Evolutionary conservation across 768 basidiomycete species (phyloP), one percentile per base, ranked within the genome.

Genomic region (Suillus subalutaceus): DNA sequence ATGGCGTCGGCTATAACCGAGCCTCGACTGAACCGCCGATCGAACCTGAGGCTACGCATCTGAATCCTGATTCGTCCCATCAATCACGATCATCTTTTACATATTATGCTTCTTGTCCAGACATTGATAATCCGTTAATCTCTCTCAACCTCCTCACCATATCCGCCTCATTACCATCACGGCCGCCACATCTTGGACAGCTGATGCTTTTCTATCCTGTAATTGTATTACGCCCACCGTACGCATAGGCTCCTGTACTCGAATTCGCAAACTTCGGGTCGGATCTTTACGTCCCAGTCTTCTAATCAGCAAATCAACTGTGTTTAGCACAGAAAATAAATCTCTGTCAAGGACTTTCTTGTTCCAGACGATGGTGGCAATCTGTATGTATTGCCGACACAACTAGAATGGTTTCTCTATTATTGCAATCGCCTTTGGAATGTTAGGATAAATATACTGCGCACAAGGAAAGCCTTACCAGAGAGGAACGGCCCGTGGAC

Each of bases 281-380:
- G 55, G 55, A 56, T 55, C 53, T 55, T 53, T 35, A 55, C 53
- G 30, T 35, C 20, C 53, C 52, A 20, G 18, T 32, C 53, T 55
- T 55, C 30, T 32, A 55, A 16, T 5, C 16, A 53, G 52, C 8
- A 53, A 32, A 53, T 53, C 15, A n/a, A 30, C 16, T 30, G 16
- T 26, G 50, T 52, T 26, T 16, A 26, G 15, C 50, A 15, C 6
- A 26, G 23, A 26, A 53, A 53, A 15, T 7, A 15, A 30, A 53
- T 26, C 15, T 7, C 15, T 26, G 8, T 32, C 52, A 18, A 50
- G 8, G 52, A 53, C 15, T 18, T 16, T 32, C 9, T 52, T 13
- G 23, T 52, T 52, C 16, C 30, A 53, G 50, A 13, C 16, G 16
- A 15, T 32, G 30, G 53, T 55, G 30, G 32, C 18, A 35, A 32